Evolutionary conservation across 441 rosid genomes (phyloP), one percentile per base, ranked within the genome.

Genomic region (Croton laevigatus): DNA sequence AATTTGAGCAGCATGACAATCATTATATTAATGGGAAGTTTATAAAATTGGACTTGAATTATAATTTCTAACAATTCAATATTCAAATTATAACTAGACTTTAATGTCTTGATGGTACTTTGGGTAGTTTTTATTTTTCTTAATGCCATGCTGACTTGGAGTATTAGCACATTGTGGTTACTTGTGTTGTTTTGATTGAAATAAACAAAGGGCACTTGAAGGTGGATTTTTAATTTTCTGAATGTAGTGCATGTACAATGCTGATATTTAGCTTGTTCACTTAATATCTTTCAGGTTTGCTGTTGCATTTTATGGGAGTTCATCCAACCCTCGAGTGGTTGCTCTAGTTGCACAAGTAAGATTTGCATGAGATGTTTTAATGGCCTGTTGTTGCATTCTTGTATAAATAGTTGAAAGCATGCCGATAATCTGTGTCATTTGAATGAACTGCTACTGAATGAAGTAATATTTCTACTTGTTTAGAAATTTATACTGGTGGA

Each of bases 311-410:
- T 82, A 78, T 72, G 97, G 99, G n/a, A 69, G 81, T 71, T 71
- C 91, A 51, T 81, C 89, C 73, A 80, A 78, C 80, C 89, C 97
- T 12, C 91, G 83, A 62, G 74, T 92, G 83, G 99, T 94, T 57
- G 99, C 96, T 62, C 94, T 95, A 63, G 84, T 95, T 74, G 96
- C 99, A 22, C 98, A 92, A 82, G 99, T 95, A 86, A 87, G 96
- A 67, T 38, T 57, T 53, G 6, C 27, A n/a, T 69, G 59, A 2
- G 38, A 34, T 67, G 20, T 66, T 59, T 54, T 36, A 10, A 54
- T 65, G 37, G n/a, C 72, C 66, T 42, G 49, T 53, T 74, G 59
- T 62, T 72, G 53, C 63, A 70, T 22, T 55, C 59, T 14, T 6
- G 19, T 27, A n/a, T 59, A 49, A 37, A 67, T 59, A 59, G 45